Base-by-base conservation (phyloP, 2,329 filamentous ascomycete genomes). In the Trichoderma hamatum region DNA sequence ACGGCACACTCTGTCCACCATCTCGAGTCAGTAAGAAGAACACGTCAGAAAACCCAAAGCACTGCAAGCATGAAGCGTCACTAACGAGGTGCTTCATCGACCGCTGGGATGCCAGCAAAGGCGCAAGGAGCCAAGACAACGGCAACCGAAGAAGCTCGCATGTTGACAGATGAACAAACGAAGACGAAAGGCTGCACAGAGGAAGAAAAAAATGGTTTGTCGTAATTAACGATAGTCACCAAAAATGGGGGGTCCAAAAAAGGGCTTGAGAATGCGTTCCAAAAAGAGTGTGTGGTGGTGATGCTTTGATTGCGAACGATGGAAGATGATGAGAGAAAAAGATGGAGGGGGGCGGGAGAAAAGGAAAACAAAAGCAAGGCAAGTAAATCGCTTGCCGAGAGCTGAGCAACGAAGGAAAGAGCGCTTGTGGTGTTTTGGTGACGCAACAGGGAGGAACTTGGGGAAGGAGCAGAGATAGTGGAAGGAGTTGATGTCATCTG, bases 221-320 rank as follows among this genome's bases (percentile, higher is more conserved):
- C 72, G 72, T 73, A 69, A 70, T 74, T 76, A 77, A 77, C 74
- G 76, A 76, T 77, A 72, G 74, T 73, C 72, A 75, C 76, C 76
- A 76, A 77, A 75, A 76, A 68, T 21, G 46, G 70, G 39, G 65
- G 72, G 74, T 77, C 77, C 76, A 79, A 80, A 58, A 56, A 56
- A 72, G 68, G 69, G 52, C 30, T 28, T 55, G 52, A 55, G 52
- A 55, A 30, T 30, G 28, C 26, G 52, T 32, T 55, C 52, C 52
- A 56, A 70, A 73, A 70, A 49, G 72, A 71, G 72, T 71, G 74
- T 71, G 73, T 70, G 72, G 69, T 74, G 63, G 63, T 4, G 54
- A 66, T 59, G 63, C 14, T 66, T 19, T 51, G 63, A 72, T 71
- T 71, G 72, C 69, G 70, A 72, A 69, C 43, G 70, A 69, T 56